Percentiles rank a stretch among this genome's conserved stretches.
These are phyloP conservation scores for Triticum dicoccoides DNA, from an alignment of 176 grass and related monocot genomes.

Conservation along the genomic window DNA sequence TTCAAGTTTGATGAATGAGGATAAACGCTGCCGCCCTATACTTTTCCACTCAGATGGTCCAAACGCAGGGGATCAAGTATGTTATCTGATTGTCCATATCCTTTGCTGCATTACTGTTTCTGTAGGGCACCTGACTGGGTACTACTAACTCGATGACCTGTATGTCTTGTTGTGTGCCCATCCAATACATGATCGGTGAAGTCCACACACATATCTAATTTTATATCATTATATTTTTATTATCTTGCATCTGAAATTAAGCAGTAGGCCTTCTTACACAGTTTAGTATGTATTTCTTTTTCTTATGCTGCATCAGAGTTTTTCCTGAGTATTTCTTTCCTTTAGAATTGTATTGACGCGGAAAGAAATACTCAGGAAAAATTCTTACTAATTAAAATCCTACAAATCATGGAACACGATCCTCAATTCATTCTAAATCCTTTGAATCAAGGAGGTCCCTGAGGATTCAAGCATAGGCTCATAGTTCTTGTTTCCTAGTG, in stretches of 20 bases:
- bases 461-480: neutral
- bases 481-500: neutral
- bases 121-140: constrained; percentile 21
- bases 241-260: neutral
- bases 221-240: neutral
- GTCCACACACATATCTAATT: neutral
- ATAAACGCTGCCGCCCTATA: constrained; percentile 97
- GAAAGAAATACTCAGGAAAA: neutral
- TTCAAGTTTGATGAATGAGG: constrained; percentile 97
- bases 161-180: neutral
- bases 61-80: constrained; percentile 94
- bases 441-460: neutral
- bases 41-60: constrained; percentile 95
- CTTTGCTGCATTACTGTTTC: constrained; percentile 3
- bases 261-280: neutral
- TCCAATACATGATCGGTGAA: neutral
- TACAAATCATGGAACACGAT: neutral
- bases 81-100: constrained; percentile 21
- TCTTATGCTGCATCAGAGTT: neutral
- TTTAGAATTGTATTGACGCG: neutral
- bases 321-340: neutral
- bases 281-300: neutral
- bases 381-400: neutral
- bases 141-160: constrained; percentile 27
- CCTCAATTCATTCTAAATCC: neutral